Base-by-base conservation (phyloP, 257 asterid species). In the Forsythia viridissima region DNA sequence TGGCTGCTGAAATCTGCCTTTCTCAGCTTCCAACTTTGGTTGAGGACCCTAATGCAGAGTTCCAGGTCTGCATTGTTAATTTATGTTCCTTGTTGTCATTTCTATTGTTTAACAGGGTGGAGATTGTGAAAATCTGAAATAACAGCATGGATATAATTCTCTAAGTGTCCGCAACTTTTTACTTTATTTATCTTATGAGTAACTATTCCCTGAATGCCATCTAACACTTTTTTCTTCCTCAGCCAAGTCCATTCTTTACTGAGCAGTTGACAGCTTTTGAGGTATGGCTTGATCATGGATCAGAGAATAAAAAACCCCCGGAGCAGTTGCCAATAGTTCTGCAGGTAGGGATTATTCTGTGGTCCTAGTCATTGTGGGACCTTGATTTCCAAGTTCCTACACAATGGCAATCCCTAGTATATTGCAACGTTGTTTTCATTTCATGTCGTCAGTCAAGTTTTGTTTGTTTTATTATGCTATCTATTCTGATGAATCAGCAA, bases 271-370 rank as follows among this genome's bases (percentile, higher is more conserved):
- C 71, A 44, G 59, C 61, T 41, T 68, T 55, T 43, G 57, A 96
- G 84, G 97, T 96, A 73, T 96, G 99, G 99, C 99, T 96, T 83
- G 97, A 96, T 87, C 99, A 93, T 90, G 99, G 99, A 84, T 96
- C 99, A 76, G 97, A 96, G 82, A 83, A 86, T 76, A 96, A 96
- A 84, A 96, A 96, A 80, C 97, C 97, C 71, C 99, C 98, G 11
- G 99, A 96, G 74, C 99, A 96, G 90, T 85, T 96, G 82, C 99
- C 99, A 69, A 96, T 96, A 81, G 99, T 96, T 88, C 98, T 96
- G 82, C 99, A 96, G 99, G 98, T 94, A 59, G 71, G 86, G 68
- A n/a, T 67, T 66, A 80, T 75, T 55, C 74, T 63, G 66, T 74
- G 74, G 69, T 24, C 7, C 12, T 24, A 3, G 15, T 63, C 38